phyloP scores from a whole-genome alignment of 2,329 filamentous ascomycete genomes.

The Exophiala bonariae region DNA sequence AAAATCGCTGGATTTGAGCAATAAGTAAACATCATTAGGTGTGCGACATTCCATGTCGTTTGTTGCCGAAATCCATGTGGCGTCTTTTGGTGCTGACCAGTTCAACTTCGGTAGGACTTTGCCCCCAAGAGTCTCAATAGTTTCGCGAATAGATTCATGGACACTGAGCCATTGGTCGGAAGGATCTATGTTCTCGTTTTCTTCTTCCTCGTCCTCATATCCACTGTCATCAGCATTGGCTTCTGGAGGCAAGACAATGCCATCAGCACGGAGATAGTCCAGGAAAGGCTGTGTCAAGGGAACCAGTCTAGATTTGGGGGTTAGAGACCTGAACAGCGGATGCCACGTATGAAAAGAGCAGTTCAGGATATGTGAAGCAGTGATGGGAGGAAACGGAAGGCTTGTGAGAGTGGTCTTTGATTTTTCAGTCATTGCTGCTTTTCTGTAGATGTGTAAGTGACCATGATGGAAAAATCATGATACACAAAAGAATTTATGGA shows the following conservation, averaged over 20 bases:
- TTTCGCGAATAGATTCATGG: slow-evolving; percentile 73
- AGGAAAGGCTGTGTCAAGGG: slow-evolving; percentile 74
- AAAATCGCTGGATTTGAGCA: slow-evolving; percentile 93
- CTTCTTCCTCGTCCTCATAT: slow-evolving; percentile 52
- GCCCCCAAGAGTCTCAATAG: slow-evolving; percentile 79
- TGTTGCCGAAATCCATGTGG: slow-evolving; percentile 81
- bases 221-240: slow-evolving; percentile 50
- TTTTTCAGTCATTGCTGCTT: too few species aligned
- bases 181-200: slow-evolving; percentile 42
- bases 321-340: slow-evolving; percentile 73
- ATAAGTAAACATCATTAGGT: slow-evolving; percentile 87
- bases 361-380: slow-evolving; percentile 82
- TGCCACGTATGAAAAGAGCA: slow-evolving; percentile 96
- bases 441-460: too few species aligned
- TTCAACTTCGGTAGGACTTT: slow-evolving; percentile 91
- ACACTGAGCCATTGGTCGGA: slow-evolving; percentile 65
- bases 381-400: slow-evolving; percentile 78
- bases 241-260: slow-evolving; percentile 73
- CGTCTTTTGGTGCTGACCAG: slow-evolving; percentile 96
- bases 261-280: slow-evolving; percentile 85
- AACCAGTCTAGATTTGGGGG: slow-evolving; percentile 83
- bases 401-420: slow-evolving; percentile 3
- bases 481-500: too few species aligned
- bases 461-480: too few species aligned
- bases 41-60: slow-evolving; percentile 91